Evolutionary conservation across 2,329 filamentous ascomycete species (phyloP).

Genomic region (Sodiomyces alkalinus): DNA sequence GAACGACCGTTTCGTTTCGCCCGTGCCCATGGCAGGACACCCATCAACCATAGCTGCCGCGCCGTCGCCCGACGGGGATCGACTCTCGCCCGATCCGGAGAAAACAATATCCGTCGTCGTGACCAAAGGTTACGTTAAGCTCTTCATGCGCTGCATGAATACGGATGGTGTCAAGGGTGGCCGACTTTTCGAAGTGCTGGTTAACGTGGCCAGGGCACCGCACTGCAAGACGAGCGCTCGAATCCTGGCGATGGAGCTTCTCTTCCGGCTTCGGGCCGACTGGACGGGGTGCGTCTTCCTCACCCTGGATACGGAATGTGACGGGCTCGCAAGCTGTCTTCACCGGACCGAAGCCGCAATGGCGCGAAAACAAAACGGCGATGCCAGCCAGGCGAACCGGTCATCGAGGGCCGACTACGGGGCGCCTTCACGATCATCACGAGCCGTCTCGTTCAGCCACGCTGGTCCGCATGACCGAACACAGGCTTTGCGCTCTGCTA

Average conservation of each 20-base stretch:
- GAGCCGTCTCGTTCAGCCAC: constrained; percentile 39
- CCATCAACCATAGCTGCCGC: constrained; percentile 12
- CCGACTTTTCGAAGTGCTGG: constrained; percentile 44
- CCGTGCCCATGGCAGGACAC: constrained; percentile 16
- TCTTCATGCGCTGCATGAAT: constrained; percentile 63
- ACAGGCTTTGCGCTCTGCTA: constrained; percentile 24
- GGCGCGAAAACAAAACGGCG: constrained; percentile 34
- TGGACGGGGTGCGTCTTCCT: constrained; percentile 65
- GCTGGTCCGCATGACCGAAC: constrained; percentile 26
- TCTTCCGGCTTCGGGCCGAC: constrained; percentile 75
- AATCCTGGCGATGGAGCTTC: constrained; percentile 57
- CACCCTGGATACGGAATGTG: constrained; percentile 53
- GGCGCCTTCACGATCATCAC: constrained; percentile 23
- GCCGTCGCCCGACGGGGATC: constrained; percentile 11
- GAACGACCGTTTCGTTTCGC: constrained; percentile 29
- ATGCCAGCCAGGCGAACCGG: constrained; percentile 29
- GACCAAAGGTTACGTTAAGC: constrained; percentile 52
- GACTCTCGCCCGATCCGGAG: constrained; percentile 11
- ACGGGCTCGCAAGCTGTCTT: constrained; percentile 56
- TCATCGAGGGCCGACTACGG: constrained; percentile 28
- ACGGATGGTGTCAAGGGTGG: constrained; percentile 48
- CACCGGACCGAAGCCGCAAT: constrained; percentile 45
- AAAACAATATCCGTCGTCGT: constrained; percentile 55
- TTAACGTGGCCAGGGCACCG: constrained; percentile 46
- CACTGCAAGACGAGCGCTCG: constrained; percentile 53